These are phyloP conservation scores for Strobilomyces echinocephalus DNA, from an alignment of 768 basidiomycete species.

Conservation along the genomic window DNA sequence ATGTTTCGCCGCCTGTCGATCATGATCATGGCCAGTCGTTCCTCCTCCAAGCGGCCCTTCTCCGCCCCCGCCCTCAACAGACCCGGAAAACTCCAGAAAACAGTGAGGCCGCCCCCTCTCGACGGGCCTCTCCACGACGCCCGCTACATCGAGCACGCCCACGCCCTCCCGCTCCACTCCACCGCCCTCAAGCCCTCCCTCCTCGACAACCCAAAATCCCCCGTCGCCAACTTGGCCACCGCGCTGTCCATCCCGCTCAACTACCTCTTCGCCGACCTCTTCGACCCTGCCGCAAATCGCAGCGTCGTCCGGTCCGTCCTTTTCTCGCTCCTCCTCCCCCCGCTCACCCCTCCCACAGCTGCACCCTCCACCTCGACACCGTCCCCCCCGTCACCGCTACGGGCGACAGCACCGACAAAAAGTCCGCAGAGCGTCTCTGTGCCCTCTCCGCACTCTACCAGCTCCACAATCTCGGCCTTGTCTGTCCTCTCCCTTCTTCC, in stretches of 20 bases:
- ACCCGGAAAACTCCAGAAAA: constrained; percentile 17
- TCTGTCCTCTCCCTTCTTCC: constrained; percentile 36
- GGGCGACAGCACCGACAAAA: constrained; percentile 56
- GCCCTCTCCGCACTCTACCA: constrained; percentile 72
- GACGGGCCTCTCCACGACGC: constrained; percentile 36
- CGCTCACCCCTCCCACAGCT: constrained; percentile 13
- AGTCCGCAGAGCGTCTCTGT: constrained; percentile 70
- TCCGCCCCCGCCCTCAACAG: neutral
- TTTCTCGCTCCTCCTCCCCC: neutral
- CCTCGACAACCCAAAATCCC: constrained; percentile 48
- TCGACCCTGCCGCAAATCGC: constrained; percentile 10
- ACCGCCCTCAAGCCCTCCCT: constrained; percentile 25
- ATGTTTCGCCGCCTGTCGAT: neutral
- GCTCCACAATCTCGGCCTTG: constrained; percentile 56
- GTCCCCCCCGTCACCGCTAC: constrained; percentile 46
- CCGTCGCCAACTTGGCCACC: constrained; percentile 40
- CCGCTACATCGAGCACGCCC: constrained; percentile 27
- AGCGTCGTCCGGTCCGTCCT: constrained; percentile 23
- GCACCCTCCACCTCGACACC: constrained; percentile 24
- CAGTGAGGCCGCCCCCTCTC: neutral
- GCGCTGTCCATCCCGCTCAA: constrained; percentile 10
- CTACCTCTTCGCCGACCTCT: constrained; percentile 13
- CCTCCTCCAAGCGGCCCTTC: constrained; percentile 15
- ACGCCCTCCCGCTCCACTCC: constrained; percentile 15
- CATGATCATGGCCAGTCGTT: constrained; percentile 3